Evolutionary conservation across 2,329 filamentous ascomycete genomes (phyloP).

Genomic region (Sporothrix protearum): DNA sequence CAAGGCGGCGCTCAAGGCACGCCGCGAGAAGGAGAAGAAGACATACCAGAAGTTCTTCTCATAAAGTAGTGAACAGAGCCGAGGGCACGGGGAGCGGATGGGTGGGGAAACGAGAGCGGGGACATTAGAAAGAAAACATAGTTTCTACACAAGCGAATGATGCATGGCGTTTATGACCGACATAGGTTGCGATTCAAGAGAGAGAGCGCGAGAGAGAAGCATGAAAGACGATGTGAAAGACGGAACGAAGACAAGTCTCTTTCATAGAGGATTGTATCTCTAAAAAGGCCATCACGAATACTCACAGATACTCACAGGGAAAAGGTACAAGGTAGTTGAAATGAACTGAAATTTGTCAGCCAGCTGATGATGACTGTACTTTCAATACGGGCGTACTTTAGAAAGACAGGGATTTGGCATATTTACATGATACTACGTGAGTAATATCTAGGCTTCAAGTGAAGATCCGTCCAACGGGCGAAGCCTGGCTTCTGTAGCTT

Average conservation of each 20-base stretch:
- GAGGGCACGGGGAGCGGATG: neutral
- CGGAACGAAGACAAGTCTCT: neutral
- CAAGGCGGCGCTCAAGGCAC: slow-evolving; percentile 70
- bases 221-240: neutral
- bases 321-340: neutral
- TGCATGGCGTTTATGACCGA: slow-evolving; percentile 7
- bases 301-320: too few species aligned
- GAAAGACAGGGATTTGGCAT: neutral
- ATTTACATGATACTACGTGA: neutral
- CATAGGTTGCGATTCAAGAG: neutral
- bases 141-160: neutral
- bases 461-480: neutral
- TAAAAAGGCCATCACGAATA: neutral
- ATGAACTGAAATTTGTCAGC: neutral
- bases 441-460: neutral
- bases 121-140: neutral
- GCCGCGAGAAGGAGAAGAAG: slow-evolving; percentile 84
- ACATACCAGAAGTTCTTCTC: slow-evolving; percentile 91
- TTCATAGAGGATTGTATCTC: neutral
- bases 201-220: neutral
- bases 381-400: neutral
- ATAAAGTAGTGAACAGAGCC: slow-evolving; percentile 49
- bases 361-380: neutral
- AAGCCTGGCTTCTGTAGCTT: neutral
- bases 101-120: too few species aligned